Evolutionary conservation across 2,329 filamentous ascomycete species (phyloP).

Genomic region (Aspergillus uvarum): DNA sequence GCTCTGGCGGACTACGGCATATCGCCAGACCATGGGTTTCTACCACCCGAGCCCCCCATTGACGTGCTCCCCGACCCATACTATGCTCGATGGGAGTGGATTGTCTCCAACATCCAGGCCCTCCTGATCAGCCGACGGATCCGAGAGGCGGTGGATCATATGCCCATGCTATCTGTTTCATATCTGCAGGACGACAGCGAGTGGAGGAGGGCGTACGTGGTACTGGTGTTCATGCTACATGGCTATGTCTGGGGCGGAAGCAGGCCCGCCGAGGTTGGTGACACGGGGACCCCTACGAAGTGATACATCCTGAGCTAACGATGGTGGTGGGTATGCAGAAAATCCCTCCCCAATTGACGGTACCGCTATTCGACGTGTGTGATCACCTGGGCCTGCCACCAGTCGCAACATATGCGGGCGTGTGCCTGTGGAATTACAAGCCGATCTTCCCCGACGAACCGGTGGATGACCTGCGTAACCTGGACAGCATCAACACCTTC

Average conservation of each 20-base stretch:
- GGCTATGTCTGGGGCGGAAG: conserved; percentile 88
- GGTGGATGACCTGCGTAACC: conserved; percentile 80
- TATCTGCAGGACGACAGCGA: conserved; percentile 80
- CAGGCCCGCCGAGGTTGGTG: conserved; percentile 66
- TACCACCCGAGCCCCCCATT: conserved; percentile 77
- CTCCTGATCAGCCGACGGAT: conserved; percentile 83
- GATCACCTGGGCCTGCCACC: conserved; percentile 79
- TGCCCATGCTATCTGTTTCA: conserved; percentile 80
- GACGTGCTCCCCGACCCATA: conserved; percentile 81
- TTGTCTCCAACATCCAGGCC: conserved; percentile 80
- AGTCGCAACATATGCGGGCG: conserved; percentile 88
- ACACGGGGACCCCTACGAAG: neutral
- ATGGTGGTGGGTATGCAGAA: conserved; percentile 38
- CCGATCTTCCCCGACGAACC: conserved; percentile 81
- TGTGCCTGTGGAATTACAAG: conserved; percentile 97
- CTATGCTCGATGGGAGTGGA: conserved; percentile 91
- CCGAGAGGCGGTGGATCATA: conserved; percentile 71
- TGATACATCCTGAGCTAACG: neutral
- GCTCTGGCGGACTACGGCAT: conserved; percentile 71
- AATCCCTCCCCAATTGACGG: conserved; percentile 77
- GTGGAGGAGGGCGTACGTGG: conserved; percentile 83
- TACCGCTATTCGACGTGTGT: conserved; percentile 77
- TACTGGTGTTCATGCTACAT: conserved; percentile 78
- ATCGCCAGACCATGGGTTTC: conserved; percentile 70
- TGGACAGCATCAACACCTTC: conserved; percentile 84